A percentile compares a stretch with the other conserved stretches of the same genome.
Conservation (phyloP, 352 stramenopile species). For the Globisporangium iwayamae region DNA sequence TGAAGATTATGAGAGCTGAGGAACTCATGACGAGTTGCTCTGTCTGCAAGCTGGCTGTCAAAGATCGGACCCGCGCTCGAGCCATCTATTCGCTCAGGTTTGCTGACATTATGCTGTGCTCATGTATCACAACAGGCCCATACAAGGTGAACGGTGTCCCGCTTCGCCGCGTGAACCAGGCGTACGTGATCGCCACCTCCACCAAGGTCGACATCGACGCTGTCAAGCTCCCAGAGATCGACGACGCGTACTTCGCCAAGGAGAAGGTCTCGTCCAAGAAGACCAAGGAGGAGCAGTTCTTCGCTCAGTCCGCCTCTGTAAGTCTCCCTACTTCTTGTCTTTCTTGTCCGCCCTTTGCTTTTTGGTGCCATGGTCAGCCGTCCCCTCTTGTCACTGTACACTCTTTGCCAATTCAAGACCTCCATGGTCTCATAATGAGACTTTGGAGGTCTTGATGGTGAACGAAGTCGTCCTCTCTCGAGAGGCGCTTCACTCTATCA, state of each 20-base stretch:
- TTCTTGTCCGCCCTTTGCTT: neutral
- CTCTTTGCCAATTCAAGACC: slow-evolving; percentile 1
- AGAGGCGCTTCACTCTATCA: slow-evolving; percentile 34
- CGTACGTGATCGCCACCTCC: slow-evolving; percentile 98
- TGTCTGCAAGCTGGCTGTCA: neutral
- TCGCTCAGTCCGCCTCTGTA: slow-evolving; percentile 88
- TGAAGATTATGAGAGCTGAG: slow-evolving; percentile 90
- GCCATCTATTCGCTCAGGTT: neutral
- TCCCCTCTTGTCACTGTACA: slow-evolving; percentile 18
- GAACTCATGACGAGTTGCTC: slow-evolving; percentile 26
- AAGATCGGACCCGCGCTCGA: neutral
- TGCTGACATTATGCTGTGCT: neutral
- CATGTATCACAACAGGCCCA: slow-evolving; percentile 67
- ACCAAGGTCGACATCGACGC: slow-evolving; percentile 95
- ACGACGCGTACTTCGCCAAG: slow-evolving; percentile 98
- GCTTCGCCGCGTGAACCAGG: slow-evolving; percentile 97
- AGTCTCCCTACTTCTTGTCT: slow-evolving; percentile 22
- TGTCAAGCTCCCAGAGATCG: slow-evolving; percentile 91
- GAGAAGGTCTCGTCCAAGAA: slow-evolving; percentile 87
- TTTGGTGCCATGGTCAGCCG: neutral
- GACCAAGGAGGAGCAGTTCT: slow-evolving; percentile 97
- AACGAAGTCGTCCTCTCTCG: slow-evolving; percentile 12
- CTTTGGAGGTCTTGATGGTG: slow-evolving; percentile 19
- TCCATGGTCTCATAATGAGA: slow-evolving; percentile 14
- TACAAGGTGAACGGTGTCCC: slow-evolving; percentile 99